Conservation (phyloP, 495 filamentous ascomycete genomes). For the Ascodesmis nigricans region DNA sequence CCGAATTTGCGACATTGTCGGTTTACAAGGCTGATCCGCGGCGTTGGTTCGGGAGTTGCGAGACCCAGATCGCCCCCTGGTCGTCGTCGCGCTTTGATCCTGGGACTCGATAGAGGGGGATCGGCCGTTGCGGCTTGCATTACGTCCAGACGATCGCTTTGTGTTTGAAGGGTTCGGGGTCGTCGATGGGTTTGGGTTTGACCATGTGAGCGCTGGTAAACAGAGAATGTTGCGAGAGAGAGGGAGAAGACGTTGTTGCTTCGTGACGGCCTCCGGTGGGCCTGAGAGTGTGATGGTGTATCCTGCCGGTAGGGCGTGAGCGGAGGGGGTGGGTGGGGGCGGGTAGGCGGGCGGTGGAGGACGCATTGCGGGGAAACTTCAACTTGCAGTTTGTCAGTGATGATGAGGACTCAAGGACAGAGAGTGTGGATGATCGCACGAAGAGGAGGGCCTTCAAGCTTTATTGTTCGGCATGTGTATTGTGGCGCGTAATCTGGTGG, state of each 20-base stretch:
- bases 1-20: neutral
- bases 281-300: conserved; percentile 15
- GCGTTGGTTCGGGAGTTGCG: neutral
- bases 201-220: conserved; percentile 8
- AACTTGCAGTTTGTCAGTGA: too few relatives aligned
- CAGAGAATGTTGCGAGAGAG: conserved; percentile 16
- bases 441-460: too few relatives aligned
- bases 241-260: conserved; percentile 14
- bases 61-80: too few relatives aligned
- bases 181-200: conserved; percentile 7
- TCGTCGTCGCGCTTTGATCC: too few relatives aligned
- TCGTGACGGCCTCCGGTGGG: conserved; percentile 10
- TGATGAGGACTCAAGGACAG: too few relatives aligned
- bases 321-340: neutral
- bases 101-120: neutral
- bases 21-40: neutral
- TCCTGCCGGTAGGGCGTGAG: neutral
- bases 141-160: neutral
- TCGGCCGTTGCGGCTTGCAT: neutral
- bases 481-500: too few relatives aligned
- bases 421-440: too few relatives aligned
- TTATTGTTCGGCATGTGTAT: too few relatives aligned
- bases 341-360: neutral
- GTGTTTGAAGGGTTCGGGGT: neutral
- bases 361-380: too few relatives aligned